Conservation (phyloP, 2,329 filamentous ascomycete species). For the Fonsecaea pugnacius region DNA sequence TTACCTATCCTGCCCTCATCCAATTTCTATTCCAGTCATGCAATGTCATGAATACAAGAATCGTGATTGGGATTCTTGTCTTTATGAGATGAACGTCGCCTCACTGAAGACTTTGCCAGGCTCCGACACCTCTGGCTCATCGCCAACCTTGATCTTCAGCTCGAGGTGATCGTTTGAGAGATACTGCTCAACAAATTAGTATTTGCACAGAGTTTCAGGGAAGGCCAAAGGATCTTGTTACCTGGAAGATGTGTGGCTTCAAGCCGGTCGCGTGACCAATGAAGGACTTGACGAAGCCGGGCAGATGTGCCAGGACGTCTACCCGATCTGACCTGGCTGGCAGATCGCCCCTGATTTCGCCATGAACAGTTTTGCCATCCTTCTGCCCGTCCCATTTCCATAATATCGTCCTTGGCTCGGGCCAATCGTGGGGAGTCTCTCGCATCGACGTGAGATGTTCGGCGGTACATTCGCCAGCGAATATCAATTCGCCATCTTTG, state of each 20-base stretch:
- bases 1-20: constrained; percentile 32
- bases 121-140: constrained; percentile 77
- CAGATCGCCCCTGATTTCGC: constrained; percentile 69
- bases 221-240: constrained; percentile 48
- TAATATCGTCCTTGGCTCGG: constrained; percentile 75
- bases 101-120: constrained; percentile 81
- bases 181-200: constrained; percentile 60
- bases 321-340: constrained; percentile 76
- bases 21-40: constrained; percentile 28
- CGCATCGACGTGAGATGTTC: constrained; percentile 71
- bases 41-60: constrained; percentile 14
- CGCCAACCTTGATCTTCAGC: constrained; percentile 83
- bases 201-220: background rate
- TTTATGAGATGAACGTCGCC: constrained; percentile 89
- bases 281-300: constrained; percentile 92
- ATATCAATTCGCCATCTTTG: constrained; percentile 78
- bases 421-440: constrained; percentile 84
- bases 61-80: background rate
- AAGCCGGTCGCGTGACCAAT: constrained; percentile 86
- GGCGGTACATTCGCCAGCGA: constrained; percentile 69
- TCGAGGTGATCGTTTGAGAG: constrained; percentile 67
- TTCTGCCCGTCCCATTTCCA: constrained; percentile 79
- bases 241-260: constrained; percentile 97
- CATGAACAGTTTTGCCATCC: constrained; percentile 72
- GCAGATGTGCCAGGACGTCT: constrained; percentile 96